These are phyloP conservation scores for Neurospora sp. DNA, from an alignment of 495 filamentous ascomycete species.

Conservation along the genomic window DNA sequence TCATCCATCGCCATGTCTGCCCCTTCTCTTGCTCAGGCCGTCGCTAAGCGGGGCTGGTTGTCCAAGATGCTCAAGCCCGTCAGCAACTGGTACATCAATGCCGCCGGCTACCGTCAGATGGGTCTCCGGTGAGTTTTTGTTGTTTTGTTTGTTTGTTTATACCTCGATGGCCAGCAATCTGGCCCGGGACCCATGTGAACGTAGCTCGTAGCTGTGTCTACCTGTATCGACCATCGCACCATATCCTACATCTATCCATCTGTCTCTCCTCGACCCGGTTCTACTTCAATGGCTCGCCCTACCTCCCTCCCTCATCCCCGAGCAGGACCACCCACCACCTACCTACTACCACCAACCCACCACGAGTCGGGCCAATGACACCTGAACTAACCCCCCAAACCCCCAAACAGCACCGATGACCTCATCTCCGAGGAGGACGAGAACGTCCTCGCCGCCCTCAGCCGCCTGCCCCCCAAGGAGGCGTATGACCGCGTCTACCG, in stretches of 20 bases:
- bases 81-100: slow-evolving; percentile 72
- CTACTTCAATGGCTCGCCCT: neutral
- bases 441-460: slow-evolving; percentile 71
- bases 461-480: slow-evolving; percentile 81
- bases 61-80: slow-evolving; percentile 64
- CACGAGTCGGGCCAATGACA: too few relatives aligned
- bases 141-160: neutral
- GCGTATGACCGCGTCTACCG: slow-evolving; percentile 95
- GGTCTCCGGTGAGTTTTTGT: slow-evolving; percentile 64
- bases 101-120: slow-evolving; percentile 84
- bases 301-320: neutral
- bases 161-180: neutral
- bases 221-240: neutral
- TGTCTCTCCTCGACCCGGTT: neutral
- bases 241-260: neutral
- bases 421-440: slow-evolving; percentile 86
- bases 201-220: neutral
- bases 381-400: neutral
- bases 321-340: neutral
- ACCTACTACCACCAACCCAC: too few relatives aligned
- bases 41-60: slow-evolving; percentile 78
- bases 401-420: slow-evolving; percentile 66
- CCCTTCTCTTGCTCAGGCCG: slow-evolving; percentile 59
- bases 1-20: slow-evolving; percentile 50
- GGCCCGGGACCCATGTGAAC: neutral